phyloP scores from a whole-genome alignment of 2,329 filamentous ascomycete genomes.

The Fusarium algeriense region DNA sequence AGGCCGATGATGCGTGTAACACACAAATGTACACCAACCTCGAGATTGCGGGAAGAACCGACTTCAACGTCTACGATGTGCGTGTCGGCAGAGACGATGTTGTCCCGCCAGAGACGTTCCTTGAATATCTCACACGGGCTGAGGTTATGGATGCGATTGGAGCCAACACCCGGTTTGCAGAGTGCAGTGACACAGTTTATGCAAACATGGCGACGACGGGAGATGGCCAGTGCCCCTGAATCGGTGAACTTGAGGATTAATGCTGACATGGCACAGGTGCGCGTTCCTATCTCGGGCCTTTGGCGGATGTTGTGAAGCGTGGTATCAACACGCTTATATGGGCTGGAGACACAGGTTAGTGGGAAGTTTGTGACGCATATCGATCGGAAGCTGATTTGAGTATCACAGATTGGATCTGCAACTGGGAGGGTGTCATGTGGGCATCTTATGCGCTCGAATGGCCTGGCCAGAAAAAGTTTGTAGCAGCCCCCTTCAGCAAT shows the following conservation, averaged over 20 bases:
- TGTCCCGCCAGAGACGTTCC: conserved; percentile 42
- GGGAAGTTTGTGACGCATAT: background rate
- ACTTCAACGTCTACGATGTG: conserved; percentile 63
- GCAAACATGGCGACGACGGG: conserved; percentile 41
- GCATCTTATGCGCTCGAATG: conserved; percentile 62
- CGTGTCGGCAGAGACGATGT: conserved; percentile 47
- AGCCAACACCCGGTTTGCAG: conserved; percentile 41
- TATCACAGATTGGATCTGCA: conserved; percentile 65
- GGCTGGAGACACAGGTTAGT: conserved; percentile 64
- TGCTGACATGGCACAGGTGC: conserved; percentile 47
- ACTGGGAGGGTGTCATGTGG: conserved; percentile 65
- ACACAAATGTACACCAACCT: conserved; percentile 46
- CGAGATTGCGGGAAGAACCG: conserved; percentile 40
- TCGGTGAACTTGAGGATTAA: background rate
- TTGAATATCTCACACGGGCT: conserved; percentile 41
- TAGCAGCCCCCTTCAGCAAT: conserved; percentile 42
- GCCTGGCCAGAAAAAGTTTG: conserved; percentile 56
- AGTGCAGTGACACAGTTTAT: conserved; percentile 44
- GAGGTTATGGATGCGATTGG: conserved; percentile 46
- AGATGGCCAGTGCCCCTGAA: conserved; percentile 32
- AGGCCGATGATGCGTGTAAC: conserved; percentile 46
- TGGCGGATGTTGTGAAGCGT: conserved; percentile 60
- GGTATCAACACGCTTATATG: conserved; percentile 64
- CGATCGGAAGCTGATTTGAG: conserved; percentile 2
- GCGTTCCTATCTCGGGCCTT: conserved; percentile 58